Base-by-base conservation (phyloP, 1,284 basidiomycete species). In the Puccinia novopanici region DNA sequence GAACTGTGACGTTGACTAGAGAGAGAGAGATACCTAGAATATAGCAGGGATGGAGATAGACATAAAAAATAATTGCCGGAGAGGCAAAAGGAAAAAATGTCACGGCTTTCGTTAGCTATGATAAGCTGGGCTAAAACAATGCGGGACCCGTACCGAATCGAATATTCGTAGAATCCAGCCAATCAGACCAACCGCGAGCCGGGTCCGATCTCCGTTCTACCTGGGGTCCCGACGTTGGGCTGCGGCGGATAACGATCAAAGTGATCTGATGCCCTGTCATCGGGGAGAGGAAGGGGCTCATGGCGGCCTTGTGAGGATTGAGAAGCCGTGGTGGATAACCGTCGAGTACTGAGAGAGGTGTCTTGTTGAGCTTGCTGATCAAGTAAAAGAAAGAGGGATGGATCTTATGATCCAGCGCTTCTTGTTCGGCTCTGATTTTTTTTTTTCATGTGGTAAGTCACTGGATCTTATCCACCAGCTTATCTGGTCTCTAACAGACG, bases 401-500 rank as follows among this genome's bases (percentile, higher is more conserved):
- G 42, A 70, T 30, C 24, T 52, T 70, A 3, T 70, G 37, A 15
- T 45, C 67, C 15, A 45, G 45, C 12, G 42, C 2, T 48, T 45
- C 45, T 48, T 70, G 67, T 45, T 70, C 67, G 42, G 67, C 37
- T 17, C 67, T 70, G 45, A 42, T n/a, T n/a, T n/a, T n/a, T 17
- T 15, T 48, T 30, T 42, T 70, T 27, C 67, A 4, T 1, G 19
- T 24, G 9, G 19, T 30, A 42, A 42, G 19, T 70, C 3, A n/a
- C 19, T 70, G 17, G 4, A 10, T 70, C 50, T 3, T 45, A 10
- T 48, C 4, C 34, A 68, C 19, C 37, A 68, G 40, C 9, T 30
- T n/a, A 15, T 6, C 30, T 61, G 8, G 15, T 4, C 10, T 37
- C 6, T 27, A 19, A 61, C 12, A 22, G 30, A 42, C 6, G 34